Base-by-base conservation (phyloP, 768 basidiomycete genomes). In the Termitomyces sp. region DNA sequence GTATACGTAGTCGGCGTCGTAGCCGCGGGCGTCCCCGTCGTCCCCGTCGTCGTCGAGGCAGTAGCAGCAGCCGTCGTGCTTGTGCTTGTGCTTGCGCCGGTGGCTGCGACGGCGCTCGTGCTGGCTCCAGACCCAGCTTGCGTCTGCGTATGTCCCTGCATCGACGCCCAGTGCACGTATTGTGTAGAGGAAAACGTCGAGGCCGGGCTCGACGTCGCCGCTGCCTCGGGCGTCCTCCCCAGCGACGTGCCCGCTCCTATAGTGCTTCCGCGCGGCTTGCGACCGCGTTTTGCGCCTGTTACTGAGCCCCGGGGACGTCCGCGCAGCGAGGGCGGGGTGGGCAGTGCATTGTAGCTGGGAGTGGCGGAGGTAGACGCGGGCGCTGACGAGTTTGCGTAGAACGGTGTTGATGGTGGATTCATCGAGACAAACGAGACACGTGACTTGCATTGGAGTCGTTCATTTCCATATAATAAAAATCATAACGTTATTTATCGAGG, bases 201-300 rank as follows among this genome's bases (percentile, higher is more conserved):
- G 6, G 42, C 34, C 16, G 57, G 12, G n/a, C 45, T 47, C 15
- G 42, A 22, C 18, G 42, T 22, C 20, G 44, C 20, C 36, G 59
- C 36, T 13, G 20, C 39, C 27, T 57, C 52, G 6, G 61, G 51
- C 15, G 55, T 49, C 50, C 62, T 42, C 20, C 54, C 52, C 4
- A 33, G 30, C 1, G 13, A 16, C 11, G 58, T 46, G 22, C 62
- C 62, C 15, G 58, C 56, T 33, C 66, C 66, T 22, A 69, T 61
- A 24, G 54, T 54, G 13, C 71, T 72, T 41, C 73, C 76, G 41
- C 76, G 76, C 6, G 81, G 79, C 67, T 83, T 83, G 46, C 76
- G 71, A 57, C 79, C 77, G 42, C 79, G 74, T 69, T 79, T 78
- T 55, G 76, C 77, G 58, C 77, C 76, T 22, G 57, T 58, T 13